Conservation (phyloP, 2,329 filamentous ascomycete genomes). For the Beauveria varroae region DNA sequence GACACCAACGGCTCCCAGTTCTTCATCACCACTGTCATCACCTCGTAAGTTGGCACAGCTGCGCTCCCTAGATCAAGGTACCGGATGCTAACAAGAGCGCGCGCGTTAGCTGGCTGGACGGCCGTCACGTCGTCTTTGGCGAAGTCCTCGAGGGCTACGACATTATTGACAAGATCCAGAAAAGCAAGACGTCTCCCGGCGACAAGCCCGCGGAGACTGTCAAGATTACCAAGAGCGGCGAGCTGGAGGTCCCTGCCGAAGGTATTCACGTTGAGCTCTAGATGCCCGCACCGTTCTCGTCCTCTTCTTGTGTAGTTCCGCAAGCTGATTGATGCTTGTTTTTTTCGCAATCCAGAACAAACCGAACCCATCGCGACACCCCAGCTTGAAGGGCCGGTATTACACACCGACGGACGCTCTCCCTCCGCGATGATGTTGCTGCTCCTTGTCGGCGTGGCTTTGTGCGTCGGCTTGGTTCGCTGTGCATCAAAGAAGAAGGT, state of each 20-base stretch:
- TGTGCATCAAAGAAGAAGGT: background rate
- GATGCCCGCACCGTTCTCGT: constrained; percentile 26
- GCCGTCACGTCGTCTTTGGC: constrained; percentile 79
- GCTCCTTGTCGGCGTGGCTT: constrained; percentile 34
- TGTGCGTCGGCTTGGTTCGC: constrained; percentile 22
- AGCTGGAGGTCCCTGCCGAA: constrained; percentile 77
- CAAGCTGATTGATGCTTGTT: constrained; percentile 27
- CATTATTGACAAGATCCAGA: constrained; percentile 71
- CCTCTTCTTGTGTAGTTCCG: constrained; percentile 19
- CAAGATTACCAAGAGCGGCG: constrained; percentile 78
- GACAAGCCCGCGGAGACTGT: constrained; percentile 64
- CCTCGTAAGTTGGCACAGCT: constrained; percentile 45
- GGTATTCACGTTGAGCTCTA: constrained; percentile 90
- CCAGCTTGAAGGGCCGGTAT: background rate
- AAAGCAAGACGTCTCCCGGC: constrained; percentile 53
- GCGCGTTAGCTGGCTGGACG: constrained; percentile 64
- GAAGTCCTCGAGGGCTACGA: constrained; percentile 84
- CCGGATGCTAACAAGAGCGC: background rate
- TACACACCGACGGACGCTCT: background rate
- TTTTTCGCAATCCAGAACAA: constrained; percentile 20
- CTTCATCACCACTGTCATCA: constrained; percentile 81
- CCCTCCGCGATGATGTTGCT: background rate
- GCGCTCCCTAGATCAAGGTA: background rate
- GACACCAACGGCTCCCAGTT: constrained; percentile 88
- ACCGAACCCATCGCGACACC: constrained; percentile 12